Conservation (phyloP, 2,329 filamentous ascomycete genomes). For the Epichloe scottii region DNA sequence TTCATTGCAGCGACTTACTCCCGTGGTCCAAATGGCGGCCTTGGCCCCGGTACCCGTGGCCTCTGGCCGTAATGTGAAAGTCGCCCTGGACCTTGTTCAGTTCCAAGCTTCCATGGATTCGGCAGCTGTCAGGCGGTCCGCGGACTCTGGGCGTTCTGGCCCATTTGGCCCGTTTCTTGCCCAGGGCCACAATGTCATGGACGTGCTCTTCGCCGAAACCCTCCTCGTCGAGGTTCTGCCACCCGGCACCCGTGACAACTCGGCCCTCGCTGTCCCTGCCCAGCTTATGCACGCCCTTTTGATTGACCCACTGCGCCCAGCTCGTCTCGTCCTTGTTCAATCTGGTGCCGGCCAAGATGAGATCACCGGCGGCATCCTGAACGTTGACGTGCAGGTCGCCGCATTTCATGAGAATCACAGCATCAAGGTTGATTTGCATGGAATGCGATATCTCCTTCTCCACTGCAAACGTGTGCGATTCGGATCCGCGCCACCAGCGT, state of each 20-base stretch:
- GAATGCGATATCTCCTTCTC: conserved; percentile 81
- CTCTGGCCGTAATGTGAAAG: conserved; percentile 91
- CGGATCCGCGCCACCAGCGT: conserved; percentile 74
- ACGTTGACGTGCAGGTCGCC: conserved; percentile 88
- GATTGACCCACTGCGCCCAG: conserved; percentile 72
- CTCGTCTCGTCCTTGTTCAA: conserved; percentile 65
- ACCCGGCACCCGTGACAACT: conserved; percentile 44
- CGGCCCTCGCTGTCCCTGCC: conserved; percentile 43
- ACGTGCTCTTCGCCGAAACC: conserved; percentile 73
- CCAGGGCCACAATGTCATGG: conserved; percentile 73
- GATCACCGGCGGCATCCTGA: conserved; percentile 86
- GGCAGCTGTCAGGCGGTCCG: conserved; percentile 57
- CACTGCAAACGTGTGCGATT: conserved; percentile 83
- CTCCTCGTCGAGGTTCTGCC: conserved; percentile 45
- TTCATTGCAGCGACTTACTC: conserved; percentile 36
- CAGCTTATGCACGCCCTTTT: conserved; percentile 50
- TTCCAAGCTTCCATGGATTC: conserved; percentile 79
- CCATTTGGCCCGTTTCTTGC: conserved; percentile 50
- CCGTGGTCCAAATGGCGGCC: conserved; percentile 69
- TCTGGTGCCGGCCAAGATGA: conserved; percentile 67
- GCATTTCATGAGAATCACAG: conserved; percentile 85
- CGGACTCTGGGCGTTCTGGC: conserved; percentile 62
- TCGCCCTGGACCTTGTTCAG: conserved; percentile 96
- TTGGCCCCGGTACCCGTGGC: conserved; percentile 83
- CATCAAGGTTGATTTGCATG: conserved; percentile 89